Percentiles rank a stretch among this genome's conserved stretches.
These are phyloP conservation scores for Penicillium coffeae DNA, from an alignment of 495 filamentous ascomycete species.

Conservation along the genomic window DNA sequence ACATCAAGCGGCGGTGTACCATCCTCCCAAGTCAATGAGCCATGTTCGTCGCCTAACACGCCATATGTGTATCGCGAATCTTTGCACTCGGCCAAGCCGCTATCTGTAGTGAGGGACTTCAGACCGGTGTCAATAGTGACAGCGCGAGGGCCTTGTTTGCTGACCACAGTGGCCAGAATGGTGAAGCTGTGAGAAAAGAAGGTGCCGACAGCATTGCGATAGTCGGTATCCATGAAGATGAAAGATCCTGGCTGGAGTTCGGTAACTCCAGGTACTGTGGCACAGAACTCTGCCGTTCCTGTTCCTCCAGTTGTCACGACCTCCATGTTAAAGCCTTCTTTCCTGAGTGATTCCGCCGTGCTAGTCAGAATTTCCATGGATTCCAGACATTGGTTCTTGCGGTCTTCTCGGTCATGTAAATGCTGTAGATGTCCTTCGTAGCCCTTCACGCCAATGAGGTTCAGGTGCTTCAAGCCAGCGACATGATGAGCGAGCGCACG, in stretches of 20 bases:
- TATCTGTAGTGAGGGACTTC: conserved; percentile 39
- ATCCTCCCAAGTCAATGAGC: conserved; percentile 30
- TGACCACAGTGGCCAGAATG: conserved; percentile 32
- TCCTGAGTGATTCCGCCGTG: conserved; percentile 25
- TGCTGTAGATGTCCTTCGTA: conserved; percentile 39
- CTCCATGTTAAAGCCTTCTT: conserved; percentile 28
- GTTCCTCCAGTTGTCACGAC: conserved; percentile 37
- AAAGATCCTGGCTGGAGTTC: conserved; percentile 39
- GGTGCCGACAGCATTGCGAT: conserved; percentile 34
- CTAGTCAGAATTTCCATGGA: conserved; percentile 29
- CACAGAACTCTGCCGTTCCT: conserved; percentile 37
- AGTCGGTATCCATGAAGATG: conserved; percentile 43
- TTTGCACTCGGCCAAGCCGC: conserved; percentile 36
- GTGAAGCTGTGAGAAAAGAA: conserved; percentile 37
- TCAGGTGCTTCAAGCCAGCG: conserved; percentile 18
- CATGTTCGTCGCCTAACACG: conserved; percentile 38
- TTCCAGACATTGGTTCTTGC: conserved; percentile 25
- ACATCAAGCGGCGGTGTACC: conserved; percentile 21
- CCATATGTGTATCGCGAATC: conserved; percentile 28
- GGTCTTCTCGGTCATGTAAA: conserved; percentile 29
- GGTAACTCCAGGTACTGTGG: conserved; percentile 34
- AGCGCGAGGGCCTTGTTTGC: conserved; percentile 28
- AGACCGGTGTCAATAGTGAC: conserved; percentile 36
- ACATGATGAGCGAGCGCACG: conserved; percentile 28
- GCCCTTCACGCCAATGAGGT: conserved; percentile 33